phyloP scores from a whole-genome alignment of 139 green algal genomes.

The Auxenochlorella pyrenoidosa region DNA sequence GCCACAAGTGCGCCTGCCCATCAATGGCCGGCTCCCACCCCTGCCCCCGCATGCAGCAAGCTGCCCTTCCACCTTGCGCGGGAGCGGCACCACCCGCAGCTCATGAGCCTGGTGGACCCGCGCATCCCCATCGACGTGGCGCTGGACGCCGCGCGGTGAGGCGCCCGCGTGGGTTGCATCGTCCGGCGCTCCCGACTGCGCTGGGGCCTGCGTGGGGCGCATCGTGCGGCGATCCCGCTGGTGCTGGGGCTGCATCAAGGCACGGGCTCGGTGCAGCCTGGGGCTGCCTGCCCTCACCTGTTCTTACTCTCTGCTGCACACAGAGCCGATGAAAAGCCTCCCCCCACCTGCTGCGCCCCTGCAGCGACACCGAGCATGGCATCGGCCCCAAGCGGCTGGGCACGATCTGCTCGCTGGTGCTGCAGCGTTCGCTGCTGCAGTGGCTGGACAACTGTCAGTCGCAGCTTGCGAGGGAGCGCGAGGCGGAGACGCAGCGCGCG shows the following conservation, averaged over 20 bases:
- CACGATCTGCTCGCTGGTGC: constrained; percentile 52
- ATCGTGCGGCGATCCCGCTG: too few species aligned
- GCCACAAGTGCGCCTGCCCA: neutral
- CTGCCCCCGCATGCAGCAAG: constrained; percentile 45
- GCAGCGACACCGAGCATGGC: constrained; percentile 49
- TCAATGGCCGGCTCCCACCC: neutral
- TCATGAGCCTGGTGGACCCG: constrained; percentile 59
- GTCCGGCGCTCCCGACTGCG: too few species aligned
- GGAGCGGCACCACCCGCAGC: constrained; percentile 39
- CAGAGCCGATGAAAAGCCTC: neutral
- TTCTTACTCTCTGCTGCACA: neutral
- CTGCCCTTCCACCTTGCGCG: constrained; percentile 69
- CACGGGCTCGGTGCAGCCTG: too few species aligned
- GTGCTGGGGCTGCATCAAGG: too few species aligned
- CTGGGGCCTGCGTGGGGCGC: too few species aligned
- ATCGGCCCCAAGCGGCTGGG: constrained; percentile 62
- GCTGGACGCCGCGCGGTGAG: constrained; percentile 49
- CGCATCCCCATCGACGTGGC: constrained; percentile 60
- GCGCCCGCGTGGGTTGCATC: neutral
- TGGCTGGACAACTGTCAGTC: constrained; percentile 59
- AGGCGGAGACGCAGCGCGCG: neutral
- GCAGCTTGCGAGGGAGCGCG: constrained; percentile 11
- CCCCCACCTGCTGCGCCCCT: neutral
- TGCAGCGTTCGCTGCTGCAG: constrained; percentile 58
- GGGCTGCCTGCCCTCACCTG: neutral